Percentiles rank a stretch among this genome's conserved stretches.
Conservation (phyloP, 495 filamentous ascomycete species). For the Penicillium egyptiacum region DNA sequence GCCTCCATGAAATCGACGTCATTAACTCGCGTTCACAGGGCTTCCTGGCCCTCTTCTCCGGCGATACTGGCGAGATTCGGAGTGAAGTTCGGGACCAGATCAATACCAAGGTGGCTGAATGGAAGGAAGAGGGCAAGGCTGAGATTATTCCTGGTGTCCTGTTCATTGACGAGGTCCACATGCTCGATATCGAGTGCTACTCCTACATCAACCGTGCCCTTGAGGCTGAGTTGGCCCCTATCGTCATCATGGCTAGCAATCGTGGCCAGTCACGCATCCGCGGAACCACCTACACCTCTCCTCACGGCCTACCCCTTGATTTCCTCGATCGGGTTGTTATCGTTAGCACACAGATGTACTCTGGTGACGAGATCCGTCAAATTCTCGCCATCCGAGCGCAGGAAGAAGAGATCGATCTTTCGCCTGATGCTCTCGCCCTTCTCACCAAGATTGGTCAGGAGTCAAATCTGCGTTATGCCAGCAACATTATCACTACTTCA, state of each 20-base stretch:
- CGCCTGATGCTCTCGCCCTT: conserved; percentile 82
- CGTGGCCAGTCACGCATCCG: conserved; percentile 88
- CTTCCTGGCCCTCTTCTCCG: conserved; percentile 93
- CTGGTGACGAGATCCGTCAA: conserved; percentile 78
- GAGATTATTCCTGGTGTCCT: conserved; percentile 96
- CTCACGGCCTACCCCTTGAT: conserved; percentile 91
- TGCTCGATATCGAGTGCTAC: conserved; percentile 99
- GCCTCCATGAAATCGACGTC: conserved; percentile 96
- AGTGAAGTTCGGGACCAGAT: conserved; percentile 98
- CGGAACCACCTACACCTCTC: conserved; percentile 86
- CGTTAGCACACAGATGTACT: conserved; percentile 92
- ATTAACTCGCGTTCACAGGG: conserved; percentile 98
- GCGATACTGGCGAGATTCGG: conserved; percentile 96
- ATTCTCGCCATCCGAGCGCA: conserved; percentile 88
- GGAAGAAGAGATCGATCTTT: conserved; percentile 92
- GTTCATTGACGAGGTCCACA: conserved; percentile 99
- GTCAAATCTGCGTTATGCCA: conserved; percentile 86
- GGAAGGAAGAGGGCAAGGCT: conserved; percentile 98
- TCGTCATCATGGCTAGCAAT: conserved; percentile 99
- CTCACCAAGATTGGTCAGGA: conserved; percentile 95
- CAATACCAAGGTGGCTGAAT: conserved; percentile 96
- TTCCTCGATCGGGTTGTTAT: conserved; percentile 96
- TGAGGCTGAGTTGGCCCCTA: conserved; percentile 88
- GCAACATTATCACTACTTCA: conserved; percentile 93
- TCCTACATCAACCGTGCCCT: conserved; percentile 96